A percentile compares a stretch with the other conserved stretches of the same genome.
These are phyloP conservation scores for Ochromonas danica DNA, from an alignment of 108 stramenopile species.

Conservation along the genomic window DNA sequence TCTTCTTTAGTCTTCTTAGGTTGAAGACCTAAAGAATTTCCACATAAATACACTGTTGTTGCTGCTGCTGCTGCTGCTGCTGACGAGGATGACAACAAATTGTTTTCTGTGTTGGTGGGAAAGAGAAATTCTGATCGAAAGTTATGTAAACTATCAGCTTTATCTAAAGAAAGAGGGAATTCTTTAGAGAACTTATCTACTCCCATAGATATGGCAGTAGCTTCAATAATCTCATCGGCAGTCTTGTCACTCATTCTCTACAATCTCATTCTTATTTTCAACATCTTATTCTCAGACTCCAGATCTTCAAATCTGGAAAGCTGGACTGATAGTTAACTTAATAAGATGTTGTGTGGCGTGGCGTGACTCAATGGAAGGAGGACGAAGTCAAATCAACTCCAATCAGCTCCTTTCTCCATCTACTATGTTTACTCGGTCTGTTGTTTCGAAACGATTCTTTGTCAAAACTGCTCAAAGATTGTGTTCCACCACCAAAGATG, in stretches of 20 bases:
- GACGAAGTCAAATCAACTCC: not conserved
- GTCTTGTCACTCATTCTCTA: too few relatives aligned
- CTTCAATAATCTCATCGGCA: too few relatives aligned
- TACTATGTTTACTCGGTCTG: not conserved
- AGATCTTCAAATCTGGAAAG: not conserved
- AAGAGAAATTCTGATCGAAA: not conserved
- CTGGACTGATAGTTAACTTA: too few relatives aligned
- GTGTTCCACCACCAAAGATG: not conserved
- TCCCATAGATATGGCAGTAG: too few relatives aligned
- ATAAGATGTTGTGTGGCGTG: too few relatives aligned
- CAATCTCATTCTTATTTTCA: not conserved
- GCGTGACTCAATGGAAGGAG: not conserved
- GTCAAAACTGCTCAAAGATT: not conserved
- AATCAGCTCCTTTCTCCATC: not conserved
- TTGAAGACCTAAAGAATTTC: slow-evolving; percentile 54
- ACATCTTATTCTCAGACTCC: not conserved
- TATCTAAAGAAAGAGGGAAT: not conserved
- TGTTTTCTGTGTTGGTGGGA: not conserved
- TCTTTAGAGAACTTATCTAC: not conserved
- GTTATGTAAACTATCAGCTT: not conserved
- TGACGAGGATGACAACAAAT: too few relatives aligned
- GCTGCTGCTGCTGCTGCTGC: not conserved
- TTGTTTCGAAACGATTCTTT: not conserved
- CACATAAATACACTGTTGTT: slow-evolving; percentile 2
- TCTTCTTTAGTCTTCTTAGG: slow-evolving; percentile 24